phyloP scores from a whole-genome alignment of 169 alveolate species.

The Babesia sp. region DNA sequence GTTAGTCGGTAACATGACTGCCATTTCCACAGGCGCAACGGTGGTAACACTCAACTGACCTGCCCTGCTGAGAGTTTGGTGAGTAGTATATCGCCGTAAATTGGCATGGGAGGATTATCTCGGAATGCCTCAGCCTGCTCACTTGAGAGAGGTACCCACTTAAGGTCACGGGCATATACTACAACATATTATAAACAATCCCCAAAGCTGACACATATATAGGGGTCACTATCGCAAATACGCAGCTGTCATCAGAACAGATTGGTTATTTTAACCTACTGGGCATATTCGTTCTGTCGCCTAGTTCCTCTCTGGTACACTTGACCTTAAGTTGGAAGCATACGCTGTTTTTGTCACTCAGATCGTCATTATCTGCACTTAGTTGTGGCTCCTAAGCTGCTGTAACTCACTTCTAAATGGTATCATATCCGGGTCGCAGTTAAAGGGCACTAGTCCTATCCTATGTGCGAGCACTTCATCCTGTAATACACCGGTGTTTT shows the following conservation, averaged over 20 bases:
- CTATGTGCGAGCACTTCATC: conserved; percentile 98
- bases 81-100: conserved; percentile 90
- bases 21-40: too few relatives aligned
- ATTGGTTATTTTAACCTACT: conserved; percentile 6
- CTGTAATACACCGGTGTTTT: conserved; percentile 91
- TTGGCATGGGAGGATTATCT: conserved; percentile 88
- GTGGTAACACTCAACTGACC: background rate
- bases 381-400: background rate
- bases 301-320: conserved; percentile 22
- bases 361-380: conserved; percentile 70
- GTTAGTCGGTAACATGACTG: too few relatives aligned
- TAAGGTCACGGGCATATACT: conserved; percentile 88
- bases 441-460: conserved; percentile 96
- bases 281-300: conserved; percentile 24
- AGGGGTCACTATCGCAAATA: too few relatives aligned
- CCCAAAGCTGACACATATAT: too few relatives aligned
- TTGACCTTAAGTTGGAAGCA: conserved; percentile 74
- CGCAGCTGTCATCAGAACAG: too few relatives aligned
- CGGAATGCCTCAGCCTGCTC: conserved; percentile 82
- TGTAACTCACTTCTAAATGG: conserved; percentile 72
- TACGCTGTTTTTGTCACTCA: conserved; percentile 74
- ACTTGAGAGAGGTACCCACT: conserved; percentile 91
- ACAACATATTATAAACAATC: conserved; percentile 42
- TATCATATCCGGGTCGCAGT: conserved; percentile 90
- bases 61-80: conserved; percentile 96